Percentiles rank a stretch among this genome's conserved stretches.
phyloP scores from a whole-genome alignment of 768 basidiomycete genomes.

The Pholiota molesta region DNA sequence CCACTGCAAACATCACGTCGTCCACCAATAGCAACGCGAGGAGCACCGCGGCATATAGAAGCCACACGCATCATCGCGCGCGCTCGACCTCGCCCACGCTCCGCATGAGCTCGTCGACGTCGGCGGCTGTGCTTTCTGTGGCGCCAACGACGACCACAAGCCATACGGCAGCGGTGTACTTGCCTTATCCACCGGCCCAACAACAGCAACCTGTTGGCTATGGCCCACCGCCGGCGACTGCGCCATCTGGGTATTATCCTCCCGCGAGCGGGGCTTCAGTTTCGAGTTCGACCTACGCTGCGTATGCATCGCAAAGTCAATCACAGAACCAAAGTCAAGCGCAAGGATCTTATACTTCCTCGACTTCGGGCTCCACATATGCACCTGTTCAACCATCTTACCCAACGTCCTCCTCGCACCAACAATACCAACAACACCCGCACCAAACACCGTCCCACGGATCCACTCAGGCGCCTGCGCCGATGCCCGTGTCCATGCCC shows the following conservation, averaged over 20 bases:
- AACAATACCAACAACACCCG: background rate
- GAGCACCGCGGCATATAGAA: background rate
- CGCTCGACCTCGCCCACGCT: constrained; percentile 68
- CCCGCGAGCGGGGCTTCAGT: background rate
- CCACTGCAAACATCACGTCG: background rate
- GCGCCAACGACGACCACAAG: background rate
- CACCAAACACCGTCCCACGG: background rate
- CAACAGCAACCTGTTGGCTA: background rate
- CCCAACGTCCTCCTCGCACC: background rate
- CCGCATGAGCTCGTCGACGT: constrained; percentile 1
- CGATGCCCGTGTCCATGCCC: constrained; percentile 7
- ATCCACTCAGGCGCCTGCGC: background rate
- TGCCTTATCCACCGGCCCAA: background rate
- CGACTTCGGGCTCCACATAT: background rate
- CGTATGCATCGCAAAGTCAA: background rate
- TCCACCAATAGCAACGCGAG: background rate
- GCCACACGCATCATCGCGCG: constrained; percentile 45
- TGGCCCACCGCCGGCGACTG: background rate
- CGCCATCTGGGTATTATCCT: background rate
- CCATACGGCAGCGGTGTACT: background rate
- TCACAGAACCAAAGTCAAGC: background rate
- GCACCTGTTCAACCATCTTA: background rate
- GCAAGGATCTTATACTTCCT: background rate
- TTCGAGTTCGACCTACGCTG: background rate
- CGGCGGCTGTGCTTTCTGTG: background rate